Evolutionary conservation across 2,329 filamentous ascomycete species (phyloP).

Genomic region (Penicillium verrucosum): DNA sequence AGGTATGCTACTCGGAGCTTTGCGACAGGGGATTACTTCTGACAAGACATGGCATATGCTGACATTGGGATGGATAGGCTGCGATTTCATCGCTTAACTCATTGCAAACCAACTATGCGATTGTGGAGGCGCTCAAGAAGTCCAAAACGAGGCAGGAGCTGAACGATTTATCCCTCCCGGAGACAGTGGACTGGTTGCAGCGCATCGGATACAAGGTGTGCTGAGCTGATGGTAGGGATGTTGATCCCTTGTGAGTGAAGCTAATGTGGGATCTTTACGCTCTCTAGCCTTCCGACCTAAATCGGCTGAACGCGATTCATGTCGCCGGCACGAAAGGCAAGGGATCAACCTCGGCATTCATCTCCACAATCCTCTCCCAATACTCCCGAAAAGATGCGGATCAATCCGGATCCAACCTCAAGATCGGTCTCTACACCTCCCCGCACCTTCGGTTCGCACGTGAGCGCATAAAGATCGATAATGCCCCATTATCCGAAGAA

Average conservation of each 20-base stretch:
- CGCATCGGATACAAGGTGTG: conserved; percentile 72
- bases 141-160: conserved; percentile 61
- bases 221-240: conserved; percentile 25
- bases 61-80: conserved; percentile 44
- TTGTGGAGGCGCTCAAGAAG: conserved; percentile 73
- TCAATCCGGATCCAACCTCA: conserved; percentile 40
- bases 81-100: conserved; percentile 72
- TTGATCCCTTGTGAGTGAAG: not conserved
- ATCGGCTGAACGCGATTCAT: conserved; percentile 66
- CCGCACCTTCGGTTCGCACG: conserved; percentile 80
- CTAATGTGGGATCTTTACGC: not conserved
- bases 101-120: conserved; percentile 74
- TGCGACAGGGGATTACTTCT: not conserved
- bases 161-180: conserved; percentile 73
- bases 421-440: conserved; percentile 78
- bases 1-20: conserved; percentile 27
- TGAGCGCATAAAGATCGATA: conserved; percentile 80
- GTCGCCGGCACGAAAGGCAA: conserved; percentile 94
- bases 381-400: conserved; percentile 44
- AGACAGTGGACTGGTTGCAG: conserved; percentile 74
- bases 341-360: conserved; percentile 80
- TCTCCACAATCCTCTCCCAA: conserved; percentile 72
- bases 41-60: conserved; percentile 4
- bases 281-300: conserved; percentile 58
- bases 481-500: conserved; percentile 63